Conservation (phyloP, 2,329 filamentous ascomycete species). For the Lojkania enalia region DNA sequence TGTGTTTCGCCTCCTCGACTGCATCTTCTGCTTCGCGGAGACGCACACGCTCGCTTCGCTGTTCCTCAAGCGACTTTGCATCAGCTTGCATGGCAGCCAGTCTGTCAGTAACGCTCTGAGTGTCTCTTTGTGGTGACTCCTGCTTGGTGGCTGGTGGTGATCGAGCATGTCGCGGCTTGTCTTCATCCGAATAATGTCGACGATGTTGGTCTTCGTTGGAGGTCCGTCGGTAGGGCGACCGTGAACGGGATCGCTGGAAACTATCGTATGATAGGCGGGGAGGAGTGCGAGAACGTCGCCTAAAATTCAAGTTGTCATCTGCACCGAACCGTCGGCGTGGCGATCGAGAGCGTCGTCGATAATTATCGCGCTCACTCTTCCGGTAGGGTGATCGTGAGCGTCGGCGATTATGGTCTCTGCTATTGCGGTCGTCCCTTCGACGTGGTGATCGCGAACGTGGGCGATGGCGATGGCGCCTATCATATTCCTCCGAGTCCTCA, state of each 20-base stretch:
- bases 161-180: conserved; percentile 8
- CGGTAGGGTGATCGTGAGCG: conserved; percentile 21
- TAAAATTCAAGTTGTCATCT: conserved; percentile 3
- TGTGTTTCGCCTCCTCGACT: conserved; percentile 34
- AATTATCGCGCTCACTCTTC: conserved; percentile 18
- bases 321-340: conserved; percentile 15
- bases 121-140: conserved; percentile 17
- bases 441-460: conserved; percentile 31
- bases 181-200: conserved; percentile 16
- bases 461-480: conserved; percentile 34
- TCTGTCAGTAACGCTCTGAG: conserved; percentile 30
- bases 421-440: conserved; percentile 25
- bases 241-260: conserved; percentile 4
- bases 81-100: conserved; percentile 41
- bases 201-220: too few species aligned
- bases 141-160: conserved; percentile 11
- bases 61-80: conserved; percentile 35
- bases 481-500: conserved; percentile 28
- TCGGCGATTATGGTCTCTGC: conserved; percentile 10
- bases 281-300: conserved; percentile 20
- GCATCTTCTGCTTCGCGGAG: conserved; percentile 37
- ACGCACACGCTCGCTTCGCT: conserved; percentile 39
- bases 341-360: conserved; percentile 33
- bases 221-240: too few species aligned
- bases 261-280: conserved; percentile 5